Conservation (phyloP, 257 asterid genomes). For the Perilla frutescens region DNA sequence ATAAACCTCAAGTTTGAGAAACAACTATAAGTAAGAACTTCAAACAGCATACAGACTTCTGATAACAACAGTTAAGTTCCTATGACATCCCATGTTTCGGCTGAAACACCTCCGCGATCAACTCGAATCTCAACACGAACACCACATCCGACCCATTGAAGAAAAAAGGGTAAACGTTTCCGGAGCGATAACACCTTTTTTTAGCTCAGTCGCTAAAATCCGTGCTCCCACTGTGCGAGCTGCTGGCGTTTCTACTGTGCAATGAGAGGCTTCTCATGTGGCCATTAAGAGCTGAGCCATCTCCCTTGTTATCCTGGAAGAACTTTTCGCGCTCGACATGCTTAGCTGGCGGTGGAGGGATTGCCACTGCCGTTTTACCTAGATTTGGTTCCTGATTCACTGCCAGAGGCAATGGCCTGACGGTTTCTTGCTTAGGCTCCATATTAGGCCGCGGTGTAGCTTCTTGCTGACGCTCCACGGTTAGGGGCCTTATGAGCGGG, state of each 20-base stretch:
- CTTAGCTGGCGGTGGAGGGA: slow-evolving; percentile 97
- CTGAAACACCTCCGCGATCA: slow-evolving; percentile 15
- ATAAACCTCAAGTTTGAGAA: slow-evolving; percentile 30
- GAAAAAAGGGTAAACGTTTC: background rate
- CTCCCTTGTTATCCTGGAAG: slow-evolving; percentile 75
- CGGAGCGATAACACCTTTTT: background rate
- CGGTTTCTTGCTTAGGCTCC: slow-evolving; percentile 49
- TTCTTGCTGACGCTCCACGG: slow-evolving; percentile 55
- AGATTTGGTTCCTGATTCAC: slow-evolving; percentile 39
- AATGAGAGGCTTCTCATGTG: slow-evolving; percentile 75
- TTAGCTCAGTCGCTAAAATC: slow-evolving; percentile 67
- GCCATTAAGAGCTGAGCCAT: slow-evolving; percentile 56
- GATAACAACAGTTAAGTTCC: slow-evolving; percentile 26
- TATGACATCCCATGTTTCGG: slow-evolving; percentile 23
- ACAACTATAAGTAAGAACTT: slow-evolving; percentile 25
- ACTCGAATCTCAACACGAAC: slow-evolving; percentile 28
- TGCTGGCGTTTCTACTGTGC: slow-evolving; percentile 79
- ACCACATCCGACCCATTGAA: slow-evolving; percentile 31
- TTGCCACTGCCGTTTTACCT: slow-evolving; percentile 49
- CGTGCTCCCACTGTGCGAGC: slow-evolving; percentile 76
- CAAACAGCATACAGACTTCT: slow-evolving; percentile 20
- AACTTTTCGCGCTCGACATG: slow-evolving; percentile 87
- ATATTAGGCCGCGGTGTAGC: slow-evolving; percentile 30
- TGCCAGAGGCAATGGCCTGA: slow-evolving; percentile 33
- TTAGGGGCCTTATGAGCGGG: slow-evolving; percentile 77